phyloP scores from a whole-genome alignment of 768 basidiomycete genomes.

The Baorangia bicolor region DNA sequence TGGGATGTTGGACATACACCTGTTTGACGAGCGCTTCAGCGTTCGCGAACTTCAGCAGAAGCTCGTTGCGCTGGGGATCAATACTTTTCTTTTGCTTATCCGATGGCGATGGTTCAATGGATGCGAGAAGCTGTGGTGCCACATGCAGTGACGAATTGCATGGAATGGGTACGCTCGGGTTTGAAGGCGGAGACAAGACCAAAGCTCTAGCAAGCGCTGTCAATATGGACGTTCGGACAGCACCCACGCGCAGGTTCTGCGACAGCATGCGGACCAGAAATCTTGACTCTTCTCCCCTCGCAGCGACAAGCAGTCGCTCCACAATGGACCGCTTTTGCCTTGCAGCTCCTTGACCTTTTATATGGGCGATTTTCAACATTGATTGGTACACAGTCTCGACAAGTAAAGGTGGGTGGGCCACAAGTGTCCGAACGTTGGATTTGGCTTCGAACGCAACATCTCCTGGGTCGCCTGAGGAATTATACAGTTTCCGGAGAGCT shows the following conservation, averaged over 20 bases:
- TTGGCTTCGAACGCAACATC: slow-evolving; percentile 88
- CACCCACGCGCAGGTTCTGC: slow-evolving; percentile 82
- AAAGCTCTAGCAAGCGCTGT: slow-evolving; percentile 78
- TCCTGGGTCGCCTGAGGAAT: slow-evolving; percentile 76
- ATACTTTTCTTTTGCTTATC: slow-evolving; percentile 30
- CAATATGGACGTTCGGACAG: slow-evolving; percentile 79
- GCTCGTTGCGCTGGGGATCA: slow-evolving; percentile 35
- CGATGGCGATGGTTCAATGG: slow-evolving; percentile 14
- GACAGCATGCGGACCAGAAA: slow-evolving; percentile 76
- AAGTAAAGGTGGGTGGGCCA: slow-evolving; percentile 67
- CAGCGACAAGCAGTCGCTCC: slow-evolving; percentile 78
- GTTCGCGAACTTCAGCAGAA: slow-evolving; percentile 43
- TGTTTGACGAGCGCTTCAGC: slow-evolving; percentile 68
- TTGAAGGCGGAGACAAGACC: slow-evolving; percentile 52
- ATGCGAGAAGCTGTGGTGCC: slow-evolving; percentile 19
- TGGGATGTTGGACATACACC: slow-evolving; percentile 77
- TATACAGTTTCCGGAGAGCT: slow-evolving; percentile 65
- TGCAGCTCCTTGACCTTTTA: slow-evolving; percentile 74
- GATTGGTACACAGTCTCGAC: slow-evolving; percentile 66
- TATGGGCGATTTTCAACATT: slow-evolving; percentile 61
- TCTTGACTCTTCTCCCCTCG: slow-evolving; percentile 84
- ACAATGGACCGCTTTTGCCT: slow-evolving; percentile 77
- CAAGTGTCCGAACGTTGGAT: slow-evolving; percentile 67
- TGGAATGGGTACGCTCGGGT: slow-evolving; percentile 17
- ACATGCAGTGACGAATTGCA: slow-evolving; percentile 31